A percentile compares a stretch with the other conserved stretches of the same genome.
phyloP scores from a whole-genome alignment of 2,329 filamentous ascomycete species.

The Saccharata proteae region DNA sequence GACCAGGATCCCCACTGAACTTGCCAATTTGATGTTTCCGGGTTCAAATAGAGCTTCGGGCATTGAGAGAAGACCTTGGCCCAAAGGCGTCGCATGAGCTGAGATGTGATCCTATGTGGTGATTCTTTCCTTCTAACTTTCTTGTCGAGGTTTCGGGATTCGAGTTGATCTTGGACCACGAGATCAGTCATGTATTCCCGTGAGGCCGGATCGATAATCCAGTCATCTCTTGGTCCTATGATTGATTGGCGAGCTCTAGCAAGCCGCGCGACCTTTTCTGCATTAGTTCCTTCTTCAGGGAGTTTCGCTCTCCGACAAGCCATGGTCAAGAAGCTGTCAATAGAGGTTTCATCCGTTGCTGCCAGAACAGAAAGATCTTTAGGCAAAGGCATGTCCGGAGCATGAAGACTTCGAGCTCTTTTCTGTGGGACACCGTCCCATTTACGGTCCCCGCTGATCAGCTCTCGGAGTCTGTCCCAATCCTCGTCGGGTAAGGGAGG shows the following conservation, averaged over 20 bases:
- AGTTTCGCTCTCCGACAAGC: conserved; percentile 1
- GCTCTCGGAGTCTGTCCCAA: conserved; percentile 29
- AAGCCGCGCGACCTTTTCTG: conserved; percentile 3
- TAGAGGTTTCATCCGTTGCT: no score
- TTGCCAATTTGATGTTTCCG: conserved; percentile 16
- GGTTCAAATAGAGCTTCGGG: conserved; percentile 22
- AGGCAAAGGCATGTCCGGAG: no score
- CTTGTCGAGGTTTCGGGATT: neutral
- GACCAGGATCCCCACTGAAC: conserved; percentile 20
- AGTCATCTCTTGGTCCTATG: conserved; percentile 1
- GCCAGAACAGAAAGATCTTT: no score
- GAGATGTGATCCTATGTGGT: conserved; percentile 28
- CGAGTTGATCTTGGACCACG: neutral
- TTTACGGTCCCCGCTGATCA: conserved; percentile 22
- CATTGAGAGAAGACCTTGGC: conserved; percentile 27
- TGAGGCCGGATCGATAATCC: conserved; percentile 1
- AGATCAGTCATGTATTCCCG: neutral
- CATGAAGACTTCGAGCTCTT: conserved; percentile 12
- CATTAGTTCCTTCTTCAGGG: conserved; percentile 4
- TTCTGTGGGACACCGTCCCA: conserved; percentile 16
- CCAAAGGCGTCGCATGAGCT: conserved; percentile 36
- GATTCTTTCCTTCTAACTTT: no score
- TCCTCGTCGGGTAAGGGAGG: conserved; percentile 33
- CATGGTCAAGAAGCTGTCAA: conserved; percentile 5
- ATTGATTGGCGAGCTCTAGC: neutral